Percentiles rank a stretch among this genome's conserved stretches.
These are phyloP conservation scores for cucumber (Cucumis sativus) DNA, from an alignment of 306 rosid species.

Conservation along the genomic window DNA sequence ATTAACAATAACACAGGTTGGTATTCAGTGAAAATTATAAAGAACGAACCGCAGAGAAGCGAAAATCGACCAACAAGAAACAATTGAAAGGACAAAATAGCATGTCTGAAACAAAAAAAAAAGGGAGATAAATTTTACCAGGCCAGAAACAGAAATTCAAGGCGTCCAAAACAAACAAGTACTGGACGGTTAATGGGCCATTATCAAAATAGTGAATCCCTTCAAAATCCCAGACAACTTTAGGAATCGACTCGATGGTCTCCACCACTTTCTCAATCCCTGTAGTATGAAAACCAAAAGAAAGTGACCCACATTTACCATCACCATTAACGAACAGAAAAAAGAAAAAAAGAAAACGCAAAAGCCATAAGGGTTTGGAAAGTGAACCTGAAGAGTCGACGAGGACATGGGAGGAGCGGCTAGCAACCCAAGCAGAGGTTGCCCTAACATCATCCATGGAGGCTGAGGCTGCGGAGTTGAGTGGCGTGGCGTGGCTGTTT, in stretches of 20 bases:
- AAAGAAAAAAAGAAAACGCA: too few species aligned
- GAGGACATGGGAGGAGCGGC: conserved; percentile 58
- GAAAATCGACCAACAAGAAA: background rate
- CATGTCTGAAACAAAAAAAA: background rate
- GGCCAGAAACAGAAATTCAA: conserved; percentile 98
- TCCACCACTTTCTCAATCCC: conserved; percentile 78
- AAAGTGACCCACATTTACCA: background rate
- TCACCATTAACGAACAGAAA: background rate
- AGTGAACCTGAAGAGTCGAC: conserved; percentile 65
- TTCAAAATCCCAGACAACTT: conserved; percentile 90
- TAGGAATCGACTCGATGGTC: conserved; percentile 57
- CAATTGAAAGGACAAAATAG: background rate
- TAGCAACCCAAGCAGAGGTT: conserved; percentile 92
- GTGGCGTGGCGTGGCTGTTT: background rate
- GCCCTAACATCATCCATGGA: conserved; percentile 84
- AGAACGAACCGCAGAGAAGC: background rate
- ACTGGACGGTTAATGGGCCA: conserved; percentile 91
- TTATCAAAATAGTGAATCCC: conserved; percentile 94
- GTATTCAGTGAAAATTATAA: background rate
- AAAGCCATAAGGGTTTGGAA: background rate
- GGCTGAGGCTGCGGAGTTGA: background rate
- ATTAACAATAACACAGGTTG: background rate
- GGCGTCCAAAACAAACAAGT: conserved; percentile 77
- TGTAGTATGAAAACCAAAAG: conserved; percentile 13
- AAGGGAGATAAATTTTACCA: conserved; percentile 24